Base-by-base conservation (phyloP, 768 basidiomycete species). In the Pholiota molesta region DNA sequence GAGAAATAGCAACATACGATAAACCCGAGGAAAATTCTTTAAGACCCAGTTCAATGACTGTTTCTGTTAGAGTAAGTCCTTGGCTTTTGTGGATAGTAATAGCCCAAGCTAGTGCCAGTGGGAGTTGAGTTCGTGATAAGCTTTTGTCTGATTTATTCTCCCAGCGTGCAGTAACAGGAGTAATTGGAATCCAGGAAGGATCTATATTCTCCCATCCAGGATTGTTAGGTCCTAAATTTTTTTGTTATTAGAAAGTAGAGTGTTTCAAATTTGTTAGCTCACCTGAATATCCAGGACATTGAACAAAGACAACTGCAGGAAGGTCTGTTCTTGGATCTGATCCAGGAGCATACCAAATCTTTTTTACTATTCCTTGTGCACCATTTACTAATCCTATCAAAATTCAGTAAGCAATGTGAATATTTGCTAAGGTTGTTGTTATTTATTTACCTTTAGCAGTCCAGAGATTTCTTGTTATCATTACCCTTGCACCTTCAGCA, bases 1-100 rank as follows among this genome's bases (percentile, higher is more conserved):
- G 40, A 13, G 53, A 61, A 21, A 61, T 29, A 19, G 53, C 53
- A 55, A 61, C 53, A 49, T 35, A 55, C 8, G 53, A 23, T 16
- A 61, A 35, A 13, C 53, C 42, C 17, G 53, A 35, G n/a, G 53
- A 55, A 19, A 61, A 61, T 21, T 61, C 53, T 26, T 6, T 66
- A 59, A 19, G 73, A 71, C n/a, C 66, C 6, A 67, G 49, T 11
- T 55, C 61, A 19, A 65, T 16, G 13, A 52, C 62, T 13, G 56
- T 52, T 49, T 53, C 40, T 11, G 52, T 19, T 47, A 92, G 81
- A 0, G 91, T 91, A 66, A 90, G 88, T 1, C 90, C 90, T 68
- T 92, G 91, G 60, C 83, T 84, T 72, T 92, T 92, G 75, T 92
- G 90, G 60, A 92, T 91, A 2, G 85, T 85, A 78, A 90, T 87